Conservation (phyloP, 805 yeast genomes). For the Teunomyces pallodes region DNA sequence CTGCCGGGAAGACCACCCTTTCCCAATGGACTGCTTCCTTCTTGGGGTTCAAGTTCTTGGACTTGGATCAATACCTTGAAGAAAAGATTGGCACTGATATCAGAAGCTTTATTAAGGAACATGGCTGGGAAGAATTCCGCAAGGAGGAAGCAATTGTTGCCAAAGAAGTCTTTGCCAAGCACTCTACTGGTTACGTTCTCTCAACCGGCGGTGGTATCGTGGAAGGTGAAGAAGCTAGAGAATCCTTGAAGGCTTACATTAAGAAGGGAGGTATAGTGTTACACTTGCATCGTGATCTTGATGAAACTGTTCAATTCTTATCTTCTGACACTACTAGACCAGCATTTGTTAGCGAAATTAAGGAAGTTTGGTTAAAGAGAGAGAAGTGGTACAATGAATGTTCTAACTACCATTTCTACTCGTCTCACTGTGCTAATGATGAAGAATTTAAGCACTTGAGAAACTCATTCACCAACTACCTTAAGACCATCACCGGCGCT, state of each 20-base stretch:
- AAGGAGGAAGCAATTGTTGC: constrained; percentile 58
- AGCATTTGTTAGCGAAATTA: constrained; percentile 75
- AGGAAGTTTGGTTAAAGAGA: constrained; percentile 81
- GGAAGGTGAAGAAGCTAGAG: constrained; percentile 69
- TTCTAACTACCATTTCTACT: constrained; percentile 73
- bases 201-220: constrained; percentile 98
- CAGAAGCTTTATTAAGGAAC: constrained; percentile 53
- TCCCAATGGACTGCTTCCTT: constrained; percentile 74
- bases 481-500: constrained; percentile 61
- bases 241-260: constrained; percentile 52
- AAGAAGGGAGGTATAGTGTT: constrained; percentile 72
- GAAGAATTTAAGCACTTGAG: constrained; percentile 56
- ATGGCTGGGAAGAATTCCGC: constrained; percentile 92
- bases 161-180: constrained; percentile 43
- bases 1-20: constrained; percentile 91
- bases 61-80: constrained; percentile 75
- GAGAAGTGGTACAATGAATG: constrained; percentile 76
- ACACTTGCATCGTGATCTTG: constrained; percentile 85
- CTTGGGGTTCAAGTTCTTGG: constrained; percentile 67
- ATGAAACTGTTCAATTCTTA: constrained; percentile 73
- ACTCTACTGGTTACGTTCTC: constrained; percentile 56
- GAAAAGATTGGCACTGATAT: constrained; percentile 49
- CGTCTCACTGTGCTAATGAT: constrained; percentile 63
- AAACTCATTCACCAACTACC: constrained; percentile 55
- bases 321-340: constrained; percentile 83